These are phyloP conservation scores for Brassica incana DNA, from an alignment of 345 rosid species.

Conservation along the genomic window DNA sequence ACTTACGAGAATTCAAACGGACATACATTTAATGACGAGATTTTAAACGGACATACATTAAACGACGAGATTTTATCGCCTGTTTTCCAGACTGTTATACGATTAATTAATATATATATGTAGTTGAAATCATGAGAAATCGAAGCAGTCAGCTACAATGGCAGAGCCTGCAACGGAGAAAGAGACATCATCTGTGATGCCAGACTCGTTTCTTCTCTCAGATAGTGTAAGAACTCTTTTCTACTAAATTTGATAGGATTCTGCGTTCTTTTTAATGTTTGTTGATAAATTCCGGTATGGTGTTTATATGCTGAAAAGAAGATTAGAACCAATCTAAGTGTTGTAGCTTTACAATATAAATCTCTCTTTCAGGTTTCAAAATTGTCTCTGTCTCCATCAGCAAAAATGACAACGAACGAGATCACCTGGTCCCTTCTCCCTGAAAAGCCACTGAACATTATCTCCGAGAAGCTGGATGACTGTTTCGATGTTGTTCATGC, in stretches of 20 bases:
- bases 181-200: background rate
- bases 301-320: no score
- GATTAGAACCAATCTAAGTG: no score
- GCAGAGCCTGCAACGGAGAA: background rate
- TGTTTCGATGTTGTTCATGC: slow-evolving; percentile 21
- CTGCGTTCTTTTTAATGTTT: no score
- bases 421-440: slow-evolving; percentile 13
- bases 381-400: no score
- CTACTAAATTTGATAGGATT: no score
- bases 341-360: no score
- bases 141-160: background rate
- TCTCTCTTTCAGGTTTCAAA: no score
- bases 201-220: background rate
- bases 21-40: no score
- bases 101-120: no score
- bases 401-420: no score
- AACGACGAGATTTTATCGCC: background rate
- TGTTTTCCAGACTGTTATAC: background rate
- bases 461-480: background rate
- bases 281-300: no score
- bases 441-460: background rate
- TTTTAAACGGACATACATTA: background rate
- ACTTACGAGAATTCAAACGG: no score
- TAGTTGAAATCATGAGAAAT: background rate
- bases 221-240: background rate